A percentile compares a stretch with the other conserved stretches of the same genome.
phyloP scores from a whole-genome alignment of 2,329 filamentous ascomycete genomes.

The Cadophora gregata region DNA sequence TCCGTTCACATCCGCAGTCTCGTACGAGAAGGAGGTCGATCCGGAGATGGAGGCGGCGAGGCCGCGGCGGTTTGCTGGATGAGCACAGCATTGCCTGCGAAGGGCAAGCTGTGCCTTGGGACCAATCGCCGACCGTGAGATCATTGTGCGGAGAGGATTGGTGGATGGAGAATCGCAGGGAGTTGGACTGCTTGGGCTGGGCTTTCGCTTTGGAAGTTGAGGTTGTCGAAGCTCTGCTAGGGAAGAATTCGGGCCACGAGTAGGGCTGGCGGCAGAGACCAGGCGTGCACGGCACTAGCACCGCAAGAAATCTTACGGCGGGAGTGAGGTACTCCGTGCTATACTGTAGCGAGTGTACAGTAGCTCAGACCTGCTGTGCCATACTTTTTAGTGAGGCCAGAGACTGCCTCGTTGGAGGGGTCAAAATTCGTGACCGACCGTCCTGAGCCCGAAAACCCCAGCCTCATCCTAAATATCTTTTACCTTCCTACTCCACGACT shows the following conservation, averaged over 20 bases:
- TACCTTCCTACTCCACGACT: slow-evolving; percentile 13
- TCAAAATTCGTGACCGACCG: slow-evolving; percentile 14
- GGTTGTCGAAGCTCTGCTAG: slow-evolving; percentile 33
- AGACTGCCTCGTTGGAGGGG: not conserved
- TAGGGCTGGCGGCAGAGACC: not conserved
- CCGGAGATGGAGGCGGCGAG: slow-evolving; percentile 68
- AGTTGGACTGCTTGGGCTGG: slow-evolving; percentile 11
- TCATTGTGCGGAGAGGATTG: slow-evolving; percentile 62
- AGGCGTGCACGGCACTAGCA: not conserved
- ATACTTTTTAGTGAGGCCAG: not conserved
- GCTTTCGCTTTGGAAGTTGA: slow-evolving; percentile 21
- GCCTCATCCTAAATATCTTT: not conserved
- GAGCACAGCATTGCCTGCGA: slow-evolving; percentile 63
- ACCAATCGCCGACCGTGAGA: slow-evolving; percentile 70
- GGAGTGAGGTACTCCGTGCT: too few relatives aligned
- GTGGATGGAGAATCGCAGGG: slow-evolving; percentile 33
- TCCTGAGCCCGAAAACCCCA: not conserved
- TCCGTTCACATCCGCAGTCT: slow-evolving; percentile 83
- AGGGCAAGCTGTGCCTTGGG: slow-evolving; percentile 68
- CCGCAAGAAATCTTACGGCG: not conserved
- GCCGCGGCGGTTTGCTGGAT: slow-evolving; percentile 60
- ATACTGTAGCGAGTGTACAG: too few relatives aligned
- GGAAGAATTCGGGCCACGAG: slow-evolving; percentile 25
- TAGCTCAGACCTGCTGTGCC: not conserved
- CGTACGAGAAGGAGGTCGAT: slow-evolving; percentile 83